A percentile compares a stretch with the other conserved stretches of the same genome.
Evolutionary conservation across 2,329 filamentous ascomycete species (phyloP).

Genomic region (Nothomitra cinnamomea): DNA sequence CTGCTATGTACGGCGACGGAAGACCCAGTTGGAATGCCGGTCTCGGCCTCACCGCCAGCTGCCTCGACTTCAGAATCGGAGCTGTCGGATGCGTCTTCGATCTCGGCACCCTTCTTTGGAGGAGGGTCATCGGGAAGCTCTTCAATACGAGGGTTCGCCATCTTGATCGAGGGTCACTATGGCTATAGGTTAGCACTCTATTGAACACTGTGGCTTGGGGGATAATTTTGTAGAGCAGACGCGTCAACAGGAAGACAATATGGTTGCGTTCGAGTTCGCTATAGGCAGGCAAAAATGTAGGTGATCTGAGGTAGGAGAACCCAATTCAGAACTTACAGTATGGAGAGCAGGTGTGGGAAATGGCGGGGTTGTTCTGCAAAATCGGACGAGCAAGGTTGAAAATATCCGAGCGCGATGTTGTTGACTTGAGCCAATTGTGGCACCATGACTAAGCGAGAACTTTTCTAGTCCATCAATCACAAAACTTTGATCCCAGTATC

Average conservation of each 20-base stretch:
- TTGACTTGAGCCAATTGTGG: background rate
- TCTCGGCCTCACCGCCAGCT: slow-evolving; percentile 31
- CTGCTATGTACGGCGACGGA: slow-evolving; percentile 87
- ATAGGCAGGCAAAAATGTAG: no score
- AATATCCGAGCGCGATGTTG: no score
- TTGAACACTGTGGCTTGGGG: background rate
- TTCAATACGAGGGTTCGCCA: slow-evolving; percentile 97
- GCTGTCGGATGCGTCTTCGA: slow-evolving; percentile 44
- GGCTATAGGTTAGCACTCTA: background rate
- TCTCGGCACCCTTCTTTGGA: slow-evolving; percentile 62
- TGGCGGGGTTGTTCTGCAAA: no score
- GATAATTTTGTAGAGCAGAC: background rate
- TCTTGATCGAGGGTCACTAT: slow-evolving; percentile 31
- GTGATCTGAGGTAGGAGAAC: no score
- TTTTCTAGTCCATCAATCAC: no score
- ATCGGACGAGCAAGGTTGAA: no score
- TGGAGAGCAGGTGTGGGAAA: no score
- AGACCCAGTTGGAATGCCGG: slow-evolving; percentile 64
- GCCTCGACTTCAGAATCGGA: slow-evolving; percentile 31
- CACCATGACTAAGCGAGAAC: background rate
- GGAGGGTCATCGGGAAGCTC: slow-evolving; percentile 83
- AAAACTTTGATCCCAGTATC: no score
- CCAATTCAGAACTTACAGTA: no score
- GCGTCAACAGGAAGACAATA: no score
- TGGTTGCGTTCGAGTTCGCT: no score